Evolutionary conservation across 2,329 filamentous ascomycete genomes (phyloP).

Genomic region (Pseudogymnoascus sp.): DNA sequence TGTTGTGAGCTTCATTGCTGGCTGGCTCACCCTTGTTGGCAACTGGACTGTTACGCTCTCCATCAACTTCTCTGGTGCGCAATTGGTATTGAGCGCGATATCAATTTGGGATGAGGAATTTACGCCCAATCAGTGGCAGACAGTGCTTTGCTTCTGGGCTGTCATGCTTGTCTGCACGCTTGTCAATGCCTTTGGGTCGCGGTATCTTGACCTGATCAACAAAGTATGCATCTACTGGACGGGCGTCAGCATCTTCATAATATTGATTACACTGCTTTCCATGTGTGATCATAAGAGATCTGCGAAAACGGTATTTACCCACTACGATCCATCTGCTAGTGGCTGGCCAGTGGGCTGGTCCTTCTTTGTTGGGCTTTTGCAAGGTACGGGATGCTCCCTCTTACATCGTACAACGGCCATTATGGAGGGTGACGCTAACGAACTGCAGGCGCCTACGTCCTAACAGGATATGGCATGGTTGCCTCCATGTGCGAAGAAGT

Average conservation of each 20-base stretch:
- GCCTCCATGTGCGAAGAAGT: constrained; percentile 67
- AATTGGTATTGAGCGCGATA: constrained; percentile 59
- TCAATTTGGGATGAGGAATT: constrained; percentile 63
- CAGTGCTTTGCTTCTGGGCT: constrained; percentile 63
- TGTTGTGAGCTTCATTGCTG: constrained; percentile 60
- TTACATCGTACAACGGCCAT: neutral
- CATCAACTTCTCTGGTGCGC: constrained; percentile 66
- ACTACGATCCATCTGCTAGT: constrained; percentile 57
- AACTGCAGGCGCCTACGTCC: constrained; percentile 38
- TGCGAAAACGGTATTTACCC: constrained; percentile 57
- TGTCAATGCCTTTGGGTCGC: constrained; percentile 57
- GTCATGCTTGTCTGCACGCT: constrained; percentile 57
- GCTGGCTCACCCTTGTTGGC: constrained; percentile 64
- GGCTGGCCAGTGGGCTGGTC: constrained; percentile 65
- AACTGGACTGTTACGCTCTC: constrained; percentile 60
- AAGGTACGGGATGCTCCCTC: constrained; percentile 39
- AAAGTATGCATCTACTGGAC: constrained; percentile 71
- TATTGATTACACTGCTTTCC: constrained; percentile 51
- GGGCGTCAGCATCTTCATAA: constrained; percentile 55
- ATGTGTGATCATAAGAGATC: constrained; percentile 48
- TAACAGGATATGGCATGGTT: constrained; percentile 63
- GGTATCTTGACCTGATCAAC: constrained; percentile 57
- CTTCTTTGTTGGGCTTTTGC: constrained; percentile 63
- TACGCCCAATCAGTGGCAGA: constrained; percentile 60
- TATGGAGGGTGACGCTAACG: neutral